Base-by-base conservation (phyloP, 2,329 filamentous ascomycete genomes). In the Paecilomyces sp. region DNA sequence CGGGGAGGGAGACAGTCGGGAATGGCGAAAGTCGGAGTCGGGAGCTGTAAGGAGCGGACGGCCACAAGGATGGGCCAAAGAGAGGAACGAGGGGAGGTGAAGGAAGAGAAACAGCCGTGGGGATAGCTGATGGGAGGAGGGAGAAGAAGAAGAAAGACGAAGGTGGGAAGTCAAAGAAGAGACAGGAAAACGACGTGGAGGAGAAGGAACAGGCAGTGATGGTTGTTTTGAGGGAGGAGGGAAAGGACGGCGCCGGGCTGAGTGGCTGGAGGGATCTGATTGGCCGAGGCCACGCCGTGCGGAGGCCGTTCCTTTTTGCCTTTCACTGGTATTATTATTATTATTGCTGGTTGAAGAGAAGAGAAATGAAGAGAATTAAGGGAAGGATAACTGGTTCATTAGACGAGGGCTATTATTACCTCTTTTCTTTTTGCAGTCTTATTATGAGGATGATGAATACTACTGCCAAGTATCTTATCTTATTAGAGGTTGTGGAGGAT, bases 41-140 rank as follows among this genome's bases (percentile, higher is more conserved):
- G 51, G 52, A 57, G 53, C 55, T 34, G 62, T 72, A 74, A 74
- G 67, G 72, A 74, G 68, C 70, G 72, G 72, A 74, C 72, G 72
- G 71, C 71, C 71, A 73, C 70, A 63, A 69, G 60, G 57, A 65
- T 59, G 66, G 70, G 66, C 69, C 70, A 63, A 61, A 56, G 56
- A 57, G 61, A 66, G 50, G 31, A 65, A 60, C 47, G 60, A 56
- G 55, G 22, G 57, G 57, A 57, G 59, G 62, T 55, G 56, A 62
- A 60, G 53, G 34, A 57, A 56, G 54, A 57, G 60, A 61, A 33
- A 61, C 30, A 57, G 55, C 33, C 31, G 56, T 57, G 58, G 51
- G 24, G 56, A 56, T 51, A 57, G 58, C 22, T 34, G 57, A 51
- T 54, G 50, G 56, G 58, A 54, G 57, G 58, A 18, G 55, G 55